Evolutionary conservation across 2,329 filamentous ascomycete species (phyloP).

Genomic region (Magnaporthiopsis incrustans): DNA sequence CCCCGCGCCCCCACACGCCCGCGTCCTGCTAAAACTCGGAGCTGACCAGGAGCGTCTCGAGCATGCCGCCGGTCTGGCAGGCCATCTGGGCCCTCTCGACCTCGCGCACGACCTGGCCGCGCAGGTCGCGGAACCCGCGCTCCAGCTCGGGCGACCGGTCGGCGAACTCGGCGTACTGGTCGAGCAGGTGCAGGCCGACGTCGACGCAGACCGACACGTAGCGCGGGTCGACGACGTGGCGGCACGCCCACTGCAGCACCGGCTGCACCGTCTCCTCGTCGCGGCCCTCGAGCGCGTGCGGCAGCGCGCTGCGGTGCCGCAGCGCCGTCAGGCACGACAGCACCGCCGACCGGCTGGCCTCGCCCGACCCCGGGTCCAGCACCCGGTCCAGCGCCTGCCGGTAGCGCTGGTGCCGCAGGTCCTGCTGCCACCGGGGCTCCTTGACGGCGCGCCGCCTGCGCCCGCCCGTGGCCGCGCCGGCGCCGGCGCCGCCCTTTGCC

Average conservation of each 20-base stretch:
- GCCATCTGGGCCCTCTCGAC: conserved; percentile 80
- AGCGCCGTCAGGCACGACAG: conserved; percentile 78
- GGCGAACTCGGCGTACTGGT: conserved; percentile 78
- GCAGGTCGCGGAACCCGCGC: conserved; percentile 58
- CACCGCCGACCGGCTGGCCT: conserved; percentile 52
- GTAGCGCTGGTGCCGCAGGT: conserved; percentile 73
- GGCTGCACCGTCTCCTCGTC: conserved; percentile 78
- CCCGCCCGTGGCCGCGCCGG: conserved; percentile 9
- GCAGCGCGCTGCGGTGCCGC: conserved; percentile 78
- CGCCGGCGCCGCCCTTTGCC: conserved; percentile 12
- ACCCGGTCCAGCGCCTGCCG: conserved; percentile 71
- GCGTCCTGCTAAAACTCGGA: conserved; percentile 2
- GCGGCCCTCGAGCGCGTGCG: conserved; percentile 69
- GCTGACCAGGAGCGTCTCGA: conserved; percentile 57
- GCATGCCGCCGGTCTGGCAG: conserved; percentile 76
- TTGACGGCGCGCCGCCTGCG: conserved; percentile 54
- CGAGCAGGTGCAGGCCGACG: conserved; percentile 71
- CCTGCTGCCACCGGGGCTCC: conserved; percentile 66
- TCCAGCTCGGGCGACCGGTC: conserved; percentile 67
- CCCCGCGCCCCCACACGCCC: no score
- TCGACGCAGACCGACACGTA: conserved; percentile 78
- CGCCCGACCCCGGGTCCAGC: conserved; percentile 43
- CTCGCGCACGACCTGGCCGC: conserved; percentile 63
- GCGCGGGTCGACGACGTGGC: conserved; percentile 73
- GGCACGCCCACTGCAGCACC: conserved; percentile 73